These are phyloP conservation scores for Penicillium ochrochloron DNA, from an alignment of 495 filamentous ascomycete species.

Conservation along the genomic window DNA sequence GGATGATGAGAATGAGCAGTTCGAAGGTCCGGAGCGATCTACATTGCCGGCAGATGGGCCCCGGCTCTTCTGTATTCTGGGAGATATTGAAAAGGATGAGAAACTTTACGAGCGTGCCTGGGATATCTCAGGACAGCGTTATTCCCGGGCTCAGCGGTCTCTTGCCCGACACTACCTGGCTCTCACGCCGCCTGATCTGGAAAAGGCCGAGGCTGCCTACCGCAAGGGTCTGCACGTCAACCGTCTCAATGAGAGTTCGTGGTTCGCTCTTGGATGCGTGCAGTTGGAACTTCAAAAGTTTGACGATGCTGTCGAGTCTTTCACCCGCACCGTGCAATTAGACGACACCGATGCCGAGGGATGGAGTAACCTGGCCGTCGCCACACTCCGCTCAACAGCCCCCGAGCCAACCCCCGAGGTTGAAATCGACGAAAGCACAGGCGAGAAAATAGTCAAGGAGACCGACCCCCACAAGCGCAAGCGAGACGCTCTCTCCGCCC, in stretches of 20 bases:
- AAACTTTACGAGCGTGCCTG: slow-evolving; percentile 83
- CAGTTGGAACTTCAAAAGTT: slow-evolving; percentile 76
- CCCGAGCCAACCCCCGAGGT: slow-evolving; percentile 42
- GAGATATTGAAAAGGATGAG: slow-evolving; percentile 80
- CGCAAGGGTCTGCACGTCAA: slow-evolving; percentile 74
- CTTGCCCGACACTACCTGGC: slow-evolving; percentile 77
- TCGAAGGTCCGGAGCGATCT: slow-evolving; percentile 62
- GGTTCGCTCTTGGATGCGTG: slow-evolving; percentile 91
- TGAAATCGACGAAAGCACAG: slow-evolving; percentile 32
- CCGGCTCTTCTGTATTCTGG: slow-evolving; percentile 89
- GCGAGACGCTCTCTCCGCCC: slow-evolving; percentile 75
- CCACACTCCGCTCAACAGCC: slow-evolving; percentile 61
- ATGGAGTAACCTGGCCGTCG: slow-evolving; percentile 92
- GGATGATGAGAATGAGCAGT: slow-evolving; percentile 61
- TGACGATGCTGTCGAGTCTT: slow-evolving; percentile 83
- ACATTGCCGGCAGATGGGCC: slow-evolving; percentile 83
- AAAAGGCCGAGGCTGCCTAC: slow-evolving; percentile 79
- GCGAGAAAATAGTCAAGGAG: slow-evolving; percentile 32
- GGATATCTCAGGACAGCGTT: slow-evolving; percentile 80
- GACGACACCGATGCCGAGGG: slow-evolving; percentile 90
- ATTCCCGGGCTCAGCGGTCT: slow-evolving; percentile 84
- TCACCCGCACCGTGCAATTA: slow-evolving; percentile 74
- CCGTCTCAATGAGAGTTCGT: slow-evolving; percentile 76
- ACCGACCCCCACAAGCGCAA: slow-evolving; percentile 63
- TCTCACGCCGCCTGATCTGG: slow-evolving; percentile 58